Evolutionary conservation across 2,329 filamentous ascomycete species (phyloP).

Genomic region (Pyrenophora tritici-repentis): DNA sequence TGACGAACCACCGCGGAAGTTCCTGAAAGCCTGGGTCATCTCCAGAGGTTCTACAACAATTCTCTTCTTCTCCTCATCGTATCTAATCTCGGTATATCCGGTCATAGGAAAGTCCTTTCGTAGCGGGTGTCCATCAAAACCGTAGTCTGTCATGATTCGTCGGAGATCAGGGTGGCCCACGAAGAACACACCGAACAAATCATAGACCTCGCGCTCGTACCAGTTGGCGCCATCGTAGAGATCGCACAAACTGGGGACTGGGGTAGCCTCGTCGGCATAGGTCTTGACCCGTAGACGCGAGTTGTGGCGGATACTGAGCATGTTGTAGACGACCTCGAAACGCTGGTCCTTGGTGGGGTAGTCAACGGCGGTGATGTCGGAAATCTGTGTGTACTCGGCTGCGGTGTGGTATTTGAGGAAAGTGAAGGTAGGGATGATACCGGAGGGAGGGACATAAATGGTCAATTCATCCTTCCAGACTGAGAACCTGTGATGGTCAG

Average conservation of each 20-base stretch:
- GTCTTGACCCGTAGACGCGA: constrained; percentile 97
- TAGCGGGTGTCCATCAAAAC: constrained; percentile 95
- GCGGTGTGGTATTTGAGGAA: constrained; percentile 98
- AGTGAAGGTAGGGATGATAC: constrained; percentile 86
- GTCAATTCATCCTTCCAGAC: constrained; percentile 99
- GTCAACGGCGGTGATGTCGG: constrained; percentile 91
- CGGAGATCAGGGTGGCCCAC: constrained; percentile 91
- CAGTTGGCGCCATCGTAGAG: constrained; percentile 96
- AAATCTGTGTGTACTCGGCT: constrained; percentile 93
- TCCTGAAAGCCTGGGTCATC: constrained; percentile 96
- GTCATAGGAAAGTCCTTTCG: constrained; percentile 98
- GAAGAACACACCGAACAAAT: constrained; percentile 97
- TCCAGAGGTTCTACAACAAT: constrained; percentile 98
- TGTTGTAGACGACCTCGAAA: constrained; percentile 97
- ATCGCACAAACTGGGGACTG: constrained; percentile 83
- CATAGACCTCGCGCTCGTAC: constrained; percentile 98
- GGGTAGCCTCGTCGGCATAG: constrained; percentile 93
- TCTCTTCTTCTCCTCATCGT: constrained; percentile 99
- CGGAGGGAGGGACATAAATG: constrained; percentile 86
- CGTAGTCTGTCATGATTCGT: constrained; percentile 99
- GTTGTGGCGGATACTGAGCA: constrained; percentile 95
- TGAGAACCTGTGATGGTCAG: constrained; percentile 66
- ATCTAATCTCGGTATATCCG: constrained; percentile 96
- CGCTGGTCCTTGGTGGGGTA: constrained; percentile 94
- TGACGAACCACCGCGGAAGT: constrained; percentile 83